Evolutionary conservation across 495 filamentous ascomycete genomes (phyloP).

Genomic region (Aspergillus carlsbadensis): DNA sequence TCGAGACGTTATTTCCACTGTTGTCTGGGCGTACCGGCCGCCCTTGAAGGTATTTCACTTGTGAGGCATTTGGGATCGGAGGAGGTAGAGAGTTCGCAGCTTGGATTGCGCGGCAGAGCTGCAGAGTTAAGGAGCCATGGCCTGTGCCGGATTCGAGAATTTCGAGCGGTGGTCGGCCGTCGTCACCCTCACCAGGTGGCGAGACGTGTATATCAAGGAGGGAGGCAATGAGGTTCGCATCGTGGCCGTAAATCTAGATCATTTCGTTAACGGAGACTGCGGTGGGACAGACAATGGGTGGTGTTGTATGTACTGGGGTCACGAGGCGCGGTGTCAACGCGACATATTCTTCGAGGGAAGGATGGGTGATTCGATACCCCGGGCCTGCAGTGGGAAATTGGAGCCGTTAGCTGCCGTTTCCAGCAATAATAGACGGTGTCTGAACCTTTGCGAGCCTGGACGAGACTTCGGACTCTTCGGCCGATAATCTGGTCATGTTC

Average conservation of each 20-base stretch:
- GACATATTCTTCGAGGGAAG: slow-evolving; percentile 72
- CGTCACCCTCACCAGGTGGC: slow-evolving; percentile 31
- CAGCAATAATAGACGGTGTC: background rate
- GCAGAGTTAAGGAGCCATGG: slow-evolving; percentile 71
- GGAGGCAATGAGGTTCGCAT: slow-evolving; percentile 69
- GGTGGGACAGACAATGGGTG: background rate
- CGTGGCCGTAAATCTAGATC: slow-evolving; percentile 68
- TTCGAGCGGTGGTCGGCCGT: slow-evolving; percentile 45
- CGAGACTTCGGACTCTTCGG: slow-evolving; percentile 50
- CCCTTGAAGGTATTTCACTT: slow-evolving; percentile 35
- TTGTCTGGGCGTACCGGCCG: slow-evolving; percentile 24
- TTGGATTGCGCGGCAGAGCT: slow-evolving; percentile 72
- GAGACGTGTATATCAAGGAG: slow-evolving; percentile 69
- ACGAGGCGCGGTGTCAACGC: slow-evolving; percentile 61
- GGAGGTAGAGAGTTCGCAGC: slow-evolving; percentile 60
- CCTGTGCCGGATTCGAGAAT: slow-evolving; percentile 83
- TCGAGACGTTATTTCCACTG: slow-evolving; percentile 12
- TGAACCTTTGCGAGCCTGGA: slow-evolving; percentile 51
- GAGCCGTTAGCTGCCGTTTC: background rate
- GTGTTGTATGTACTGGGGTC: slow-evolving; percentile 60
- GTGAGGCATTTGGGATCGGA: slow-evolving; percentile 32
- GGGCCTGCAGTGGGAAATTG: slow-evolving; percentile 26
- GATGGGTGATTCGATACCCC: slow-evolving; percentile 55
- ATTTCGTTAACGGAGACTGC: slow-evolving; percentile 17
- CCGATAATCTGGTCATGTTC: slow-evolving; percentile 64